A percentile compares a stretch with the other conserved stretches of the same genome.
These are phyloP conservation scores for Wickerhamiella lipophila DNA, from an alignment of 805 yeast genomes.

Conservation along the genomic window DNA sequence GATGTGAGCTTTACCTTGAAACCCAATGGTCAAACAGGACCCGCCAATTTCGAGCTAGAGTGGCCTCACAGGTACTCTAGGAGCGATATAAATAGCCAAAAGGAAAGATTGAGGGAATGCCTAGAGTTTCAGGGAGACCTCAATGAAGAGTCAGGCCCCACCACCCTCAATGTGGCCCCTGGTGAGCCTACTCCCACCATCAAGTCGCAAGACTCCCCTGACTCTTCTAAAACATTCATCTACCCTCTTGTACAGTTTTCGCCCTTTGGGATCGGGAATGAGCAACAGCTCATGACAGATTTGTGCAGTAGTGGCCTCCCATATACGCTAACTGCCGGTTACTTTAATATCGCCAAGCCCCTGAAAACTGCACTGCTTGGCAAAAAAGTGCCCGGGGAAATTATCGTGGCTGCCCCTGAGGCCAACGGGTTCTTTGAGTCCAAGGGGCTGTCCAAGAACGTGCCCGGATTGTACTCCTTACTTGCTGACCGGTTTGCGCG, in stretches of 20 bases:
- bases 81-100: slow-evolving; percentile 38
- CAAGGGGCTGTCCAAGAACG: slow-evolving; percentile 60
- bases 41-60: slow-evolving; percentile 41
- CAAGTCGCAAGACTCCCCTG: too few species aligned
- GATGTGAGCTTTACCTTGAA: slow-evolving; percentile 55
- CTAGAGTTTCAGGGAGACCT: background rate
- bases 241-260: slow-evolving; percentile 88
- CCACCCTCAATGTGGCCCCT: too few species aligned
- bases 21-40: slow-evolving; percentile 29
- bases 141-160: too few species aligned
- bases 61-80: slow-evolving; percentile 46
- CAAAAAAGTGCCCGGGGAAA: slow-evolving; percentile 41
- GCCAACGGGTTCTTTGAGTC: slow-evolving; percentile 91
- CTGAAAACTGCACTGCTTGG: slow-evolving; percentile 46
- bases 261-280: slow-evolving; percentile 76
- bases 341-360: slow-evolving; percentile 78
- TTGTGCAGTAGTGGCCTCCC: slow-evolving; percentile 34
- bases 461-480: slow-evolving; percentile 79
- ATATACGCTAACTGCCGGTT: slow-evolving; percentile 94
- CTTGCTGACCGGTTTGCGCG: slow-evolving; percentile 57
- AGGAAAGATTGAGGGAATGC: slow-evolving; percentile 39
- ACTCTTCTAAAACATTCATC: slow-evolving; percentile 44
- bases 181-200: too few species aligned
- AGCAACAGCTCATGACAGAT: slow-evolving; percentile 48
- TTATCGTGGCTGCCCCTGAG: slow-evolving; percentile 83